These are phyloP conservation scores for Leccinum fuscescens DNA, from an alignment of 1,284 basidiomycete species.

Conservation along the genomic window DNA sequence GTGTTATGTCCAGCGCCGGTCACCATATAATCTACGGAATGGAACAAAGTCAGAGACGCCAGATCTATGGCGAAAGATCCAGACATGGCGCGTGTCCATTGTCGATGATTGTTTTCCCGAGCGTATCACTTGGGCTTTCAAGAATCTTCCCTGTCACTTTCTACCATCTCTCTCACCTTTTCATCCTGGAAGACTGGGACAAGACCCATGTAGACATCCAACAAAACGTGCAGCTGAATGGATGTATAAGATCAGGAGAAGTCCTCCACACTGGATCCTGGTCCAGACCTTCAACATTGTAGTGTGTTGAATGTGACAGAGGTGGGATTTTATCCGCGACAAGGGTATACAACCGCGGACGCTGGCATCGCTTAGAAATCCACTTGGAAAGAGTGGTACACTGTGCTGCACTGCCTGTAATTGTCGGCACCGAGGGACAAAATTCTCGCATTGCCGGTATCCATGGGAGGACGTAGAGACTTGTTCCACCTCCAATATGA, in stretches of 20 bases:
- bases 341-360: neutral
- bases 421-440: neutral
- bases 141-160: neutral
- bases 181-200: neutral
- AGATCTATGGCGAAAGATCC: neutral
- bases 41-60: neutral
- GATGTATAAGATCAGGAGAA: neutral
- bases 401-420: neutral
- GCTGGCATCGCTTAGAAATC: neutral
- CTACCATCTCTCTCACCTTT: neutral
- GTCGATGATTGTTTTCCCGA: neutral
- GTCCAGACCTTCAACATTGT: neutral
- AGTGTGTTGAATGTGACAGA: neutral
- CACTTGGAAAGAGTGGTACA: neutral
- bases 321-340: neutral
- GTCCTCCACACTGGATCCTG: neutral
- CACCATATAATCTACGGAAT: neutral
- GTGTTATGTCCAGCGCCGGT: neutral
- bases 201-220: neutral
- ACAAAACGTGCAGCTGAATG: neutral
- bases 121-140: neutral
- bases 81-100: neutral
- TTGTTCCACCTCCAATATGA: neutral
- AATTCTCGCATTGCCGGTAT: neutral
- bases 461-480: neutral